Conservation (phyloP, 2,329 filamentous ascomycete species). For the Aspergillus hortae region DNA sequence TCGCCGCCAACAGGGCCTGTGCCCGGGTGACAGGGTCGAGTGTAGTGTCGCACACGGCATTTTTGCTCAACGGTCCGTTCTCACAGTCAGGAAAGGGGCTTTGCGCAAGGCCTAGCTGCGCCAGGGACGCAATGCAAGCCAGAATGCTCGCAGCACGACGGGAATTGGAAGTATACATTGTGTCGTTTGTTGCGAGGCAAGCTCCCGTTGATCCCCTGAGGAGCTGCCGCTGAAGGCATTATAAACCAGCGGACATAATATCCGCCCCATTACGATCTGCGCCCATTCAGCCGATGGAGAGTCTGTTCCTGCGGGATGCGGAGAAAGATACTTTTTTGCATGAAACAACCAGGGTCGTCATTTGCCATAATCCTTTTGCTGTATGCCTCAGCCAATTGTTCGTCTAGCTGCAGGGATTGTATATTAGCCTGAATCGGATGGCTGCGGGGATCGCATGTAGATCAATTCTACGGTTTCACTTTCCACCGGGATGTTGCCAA, state of each 20-base stretch:
- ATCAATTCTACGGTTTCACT: not conserved
- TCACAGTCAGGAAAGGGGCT: constrained; percentile 47
- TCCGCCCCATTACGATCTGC: too few relatives aligned
- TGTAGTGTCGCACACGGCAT: constrained; percentile 48
- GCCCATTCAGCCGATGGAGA: not conserved
- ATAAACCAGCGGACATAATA: too few relatives aligned
- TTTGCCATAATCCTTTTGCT: too few relatives aligned
- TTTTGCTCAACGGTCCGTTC: constrained; percentile 47
- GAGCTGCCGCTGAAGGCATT: too few relatives aligned
- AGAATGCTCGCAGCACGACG: too few relatives aligned
- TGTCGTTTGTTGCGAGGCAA: too few relatives aligned
- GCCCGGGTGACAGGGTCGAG: constrained; percentile 36
- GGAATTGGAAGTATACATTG: too few relatives aligned
- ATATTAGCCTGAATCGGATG: not conserved
- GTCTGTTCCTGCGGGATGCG: not conserved
- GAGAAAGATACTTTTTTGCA: not conserved
- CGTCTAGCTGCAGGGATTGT: not conserved
- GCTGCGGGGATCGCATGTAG: not conserved
- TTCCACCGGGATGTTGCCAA: too few relatives aligned
- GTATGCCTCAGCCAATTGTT: not conserved
- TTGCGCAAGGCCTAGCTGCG: not conserved
- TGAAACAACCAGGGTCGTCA: not conserved
- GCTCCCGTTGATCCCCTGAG: too few relatives aligned
- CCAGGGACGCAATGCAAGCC: not conserved
- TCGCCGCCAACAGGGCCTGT: constrained; percentile 39